Conservation (phyloP, 2,329 filamentous ascomycete species). For the Penicillium sclerotiorum region DNA sequence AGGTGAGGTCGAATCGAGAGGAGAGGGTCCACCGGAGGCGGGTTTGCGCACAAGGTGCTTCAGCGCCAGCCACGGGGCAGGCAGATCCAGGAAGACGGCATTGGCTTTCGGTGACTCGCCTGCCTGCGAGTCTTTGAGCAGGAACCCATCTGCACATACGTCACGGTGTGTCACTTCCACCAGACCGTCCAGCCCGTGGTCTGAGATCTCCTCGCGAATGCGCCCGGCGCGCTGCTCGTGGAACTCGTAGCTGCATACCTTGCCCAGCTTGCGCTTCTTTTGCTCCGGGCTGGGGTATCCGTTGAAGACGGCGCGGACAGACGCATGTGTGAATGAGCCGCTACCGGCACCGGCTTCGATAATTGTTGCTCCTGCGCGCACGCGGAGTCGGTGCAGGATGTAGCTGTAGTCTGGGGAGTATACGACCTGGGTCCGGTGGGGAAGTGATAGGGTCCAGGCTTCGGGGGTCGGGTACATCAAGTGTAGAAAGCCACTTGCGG, state of each 20-base stretch:
- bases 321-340: constrained; percentile 55
- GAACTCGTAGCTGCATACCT: constrained; percentile 56
- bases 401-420: constrained; percentile 59
- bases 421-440: constrained; percentile 56
- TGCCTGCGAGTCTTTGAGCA: constrained; percentile 37
- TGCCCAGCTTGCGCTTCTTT: constrained; percentile 40
- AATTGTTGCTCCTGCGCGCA: constrained; percentile 48
- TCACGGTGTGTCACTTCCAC: constrained; percentile 53
- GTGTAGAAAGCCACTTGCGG: constrained; percentile 53
- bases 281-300: constrained; percentile 38
- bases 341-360: constrained; percentile 57
- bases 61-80: constrained; percentile 54
- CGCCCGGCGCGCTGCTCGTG: constrained; percentile 48
- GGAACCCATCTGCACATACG: constrained; percentile 53
- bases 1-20: constrained; percentile 70
- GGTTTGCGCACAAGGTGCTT: constrained; percentile 48
- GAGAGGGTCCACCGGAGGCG: constrained; percentile 42
- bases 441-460: constrained; percentile 54
- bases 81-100: constrained; percentile 54
- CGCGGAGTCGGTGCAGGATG: constrained; percentile 52
- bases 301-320: constrained; percentile 53
- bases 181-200: constrained; percentile 48
- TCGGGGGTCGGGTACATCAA: constrained; percentile 54
- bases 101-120: constrained; percentile 47
- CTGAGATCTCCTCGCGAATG: constrained; percentile 45